Conservation (phyloP, 2,329 filamentous ascomycete genomes). For the Periconia sp. region DNA sequence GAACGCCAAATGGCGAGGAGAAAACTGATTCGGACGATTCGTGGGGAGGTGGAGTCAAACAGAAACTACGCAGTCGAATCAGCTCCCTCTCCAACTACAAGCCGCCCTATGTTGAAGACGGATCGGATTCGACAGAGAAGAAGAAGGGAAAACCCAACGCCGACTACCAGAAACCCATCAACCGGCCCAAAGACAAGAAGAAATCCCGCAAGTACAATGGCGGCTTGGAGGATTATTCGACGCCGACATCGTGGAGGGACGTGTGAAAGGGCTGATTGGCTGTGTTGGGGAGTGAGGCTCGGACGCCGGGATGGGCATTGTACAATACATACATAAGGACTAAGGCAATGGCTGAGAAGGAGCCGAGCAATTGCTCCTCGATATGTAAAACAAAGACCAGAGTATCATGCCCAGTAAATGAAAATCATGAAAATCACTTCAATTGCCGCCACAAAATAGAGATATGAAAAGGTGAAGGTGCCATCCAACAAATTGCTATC, state of each 20-base stretch:
- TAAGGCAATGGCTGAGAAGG: neutral
- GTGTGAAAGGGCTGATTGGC: neutral
- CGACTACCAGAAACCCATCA: too few relatives aligned
- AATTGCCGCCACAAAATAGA: too few relatives aligned
- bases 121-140: neutral
- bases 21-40: slow-evolving; percentile 4
- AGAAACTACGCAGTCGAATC: neutral
- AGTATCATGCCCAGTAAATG: too few relatives aligned
- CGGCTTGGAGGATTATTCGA: slow-evolving; percentile 16
- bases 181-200: too few relatives aligned
- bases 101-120: neutral
- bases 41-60: neutral
- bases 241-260: slow-evolving; percentile 3
- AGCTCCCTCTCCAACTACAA: neutral
- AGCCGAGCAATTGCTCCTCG: too few relatives aligned
- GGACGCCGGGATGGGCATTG: neutral
- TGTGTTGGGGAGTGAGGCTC: neutral
- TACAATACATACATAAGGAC: neutral
- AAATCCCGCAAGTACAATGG: slow-evolving; percentile 14
- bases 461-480: too few relatives aligned
- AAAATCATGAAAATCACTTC: too few relatives aligned
- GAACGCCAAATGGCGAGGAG: neutral
- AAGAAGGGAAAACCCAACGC: too few relatives aligned
- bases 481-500: too few relatives aligned
- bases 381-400: too few relatives aligned